Percentiles rank a stretch among this genome's conserved stretches.
Evolutionary conservation across 805 yeast genomes (phyloP).

Genomic region (Debaryomyces hansenii): DNA sequence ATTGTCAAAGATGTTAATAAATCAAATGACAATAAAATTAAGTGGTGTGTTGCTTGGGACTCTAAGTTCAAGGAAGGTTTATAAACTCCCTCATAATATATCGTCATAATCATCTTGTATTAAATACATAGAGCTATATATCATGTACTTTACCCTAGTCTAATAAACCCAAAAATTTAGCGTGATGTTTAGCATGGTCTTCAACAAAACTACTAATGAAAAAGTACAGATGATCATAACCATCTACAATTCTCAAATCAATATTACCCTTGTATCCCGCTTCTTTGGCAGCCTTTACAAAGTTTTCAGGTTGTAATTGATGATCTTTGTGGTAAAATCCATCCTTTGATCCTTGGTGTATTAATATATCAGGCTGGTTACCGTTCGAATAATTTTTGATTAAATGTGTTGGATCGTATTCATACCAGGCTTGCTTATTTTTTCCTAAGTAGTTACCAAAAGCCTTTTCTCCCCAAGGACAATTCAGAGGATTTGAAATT

Average conservation of each 20-base stretch:
- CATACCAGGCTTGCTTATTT: slow-evolving; percentile 60
- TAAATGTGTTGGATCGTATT: slow-evolving; percentile 84
- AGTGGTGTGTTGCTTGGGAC: slow-evolving; percentile 59
- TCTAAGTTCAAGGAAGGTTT: slow-evolving; percentile 35
- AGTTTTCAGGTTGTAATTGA: slow-evolving; percentile 75
- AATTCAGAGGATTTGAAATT: slow-evolving; percentile 71
- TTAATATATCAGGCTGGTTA: slow-evolving; percentile 57
- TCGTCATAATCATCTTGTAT: neutral
- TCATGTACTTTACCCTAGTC: slow-evolving; percentile 6
- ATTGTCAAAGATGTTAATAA: slow-evolving; percentile 49
- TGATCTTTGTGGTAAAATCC: slow-evolving; percentile 58
- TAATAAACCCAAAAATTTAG: slow-evolving; percentile 53
- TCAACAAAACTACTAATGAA: slow-evolving; percentile 78
- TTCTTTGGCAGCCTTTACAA: slow-evolving; percentile 59
- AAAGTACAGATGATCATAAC: slow-evolving; percentile 89
- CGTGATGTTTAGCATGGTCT: slow-evolving; percentile 86
- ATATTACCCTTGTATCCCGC: slow-evolving; percentile 62
- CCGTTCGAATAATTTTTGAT: slow-evolving; percentile 57
- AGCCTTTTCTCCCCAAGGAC: slow-evolving; percentile 88
- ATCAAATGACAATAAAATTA: slow-evolving; percentile 50
- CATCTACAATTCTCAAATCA: slow-evolving; percentile 64
- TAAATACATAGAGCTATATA: neutral
- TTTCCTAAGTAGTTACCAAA: slow-evolving; percentile 76
- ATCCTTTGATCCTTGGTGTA: slow-evolving; percentile 82
- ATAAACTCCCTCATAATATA: neutral